Evolutionary conservation across 2,329 filamentous ascomycete genomes (phyloP).

Genomic region (Cryphonectria parasitica): DNA sequence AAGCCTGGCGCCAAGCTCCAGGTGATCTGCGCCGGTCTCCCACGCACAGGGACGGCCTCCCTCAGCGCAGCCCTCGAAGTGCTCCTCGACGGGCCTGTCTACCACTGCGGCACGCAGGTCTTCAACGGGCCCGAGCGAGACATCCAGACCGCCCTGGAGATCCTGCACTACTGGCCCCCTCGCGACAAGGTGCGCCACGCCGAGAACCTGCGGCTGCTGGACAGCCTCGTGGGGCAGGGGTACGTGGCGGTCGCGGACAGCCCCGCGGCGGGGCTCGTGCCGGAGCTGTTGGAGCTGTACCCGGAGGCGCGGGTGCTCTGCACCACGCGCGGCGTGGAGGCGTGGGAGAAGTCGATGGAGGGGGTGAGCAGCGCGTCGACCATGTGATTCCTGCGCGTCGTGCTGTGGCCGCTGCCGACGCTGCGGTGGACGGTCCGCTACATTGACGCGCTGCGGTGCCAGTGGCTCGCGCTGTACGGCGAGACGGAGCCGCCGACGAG

Average conservation of each 20-base stretch:
- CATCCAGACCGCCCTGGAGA: slow-evolving; percentile 17
- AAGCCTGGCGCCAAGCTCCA: slow-evolving; percentile 30
- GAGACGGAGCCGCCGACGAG: slow-evolving; percentile 32
- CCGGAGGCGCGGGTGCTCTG: slow-evolving; percentile 54
- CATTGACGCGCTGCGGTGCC: slow-evolving; percentile 32
- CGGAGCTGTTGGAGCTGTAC: slow-evolving; percentile 52
- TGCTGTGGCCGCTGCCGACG: slow-evolving; percentile 40
- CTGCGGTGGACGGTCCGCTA: slow-evolving; percentile 39
- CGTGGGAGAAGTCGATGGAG: slow-evolving; percentile 45
- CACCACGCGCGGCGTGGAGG: slow-evolving; percentile 44
- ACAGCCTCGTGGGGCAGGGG: slow-evolving; percentile 29
- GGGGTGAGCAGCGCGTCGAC: slow-evolving; percentile 39
- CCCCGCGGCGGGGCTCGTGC: slow-evolving; percentile 46
- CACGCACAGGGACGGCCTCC: slow-evolving; percentile 35
- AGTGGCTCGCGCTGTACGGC: slow-evolving; percentile 36
- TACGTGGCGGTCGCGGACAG: slow-evolving; percentile 47
- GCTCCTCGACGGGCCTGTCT: slow-evolving; percentile 33
- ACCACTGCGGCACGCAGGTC: slow-evolving; percentile 34
- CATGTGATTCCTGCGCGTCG: slow-evolving; percentile 40
- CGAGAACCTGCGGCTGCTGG: slow-evolving; percentile 4
- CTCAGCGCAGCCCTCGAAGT: slow-evolving; percentile 34
- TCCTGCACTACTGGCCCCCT: slow-evolving; percentile 1
- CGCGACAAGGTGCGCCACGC: background rate
- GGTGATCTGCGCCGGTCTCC: slow-evolving; percentile 36
- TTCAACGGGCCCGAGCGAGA: slow-evolving; percentile 30